Evolutionary conservation across 2,329 filamentous ascomycete species (phyloP).

Genomic region (Cylindrodendrum hubeiense): DNA sequence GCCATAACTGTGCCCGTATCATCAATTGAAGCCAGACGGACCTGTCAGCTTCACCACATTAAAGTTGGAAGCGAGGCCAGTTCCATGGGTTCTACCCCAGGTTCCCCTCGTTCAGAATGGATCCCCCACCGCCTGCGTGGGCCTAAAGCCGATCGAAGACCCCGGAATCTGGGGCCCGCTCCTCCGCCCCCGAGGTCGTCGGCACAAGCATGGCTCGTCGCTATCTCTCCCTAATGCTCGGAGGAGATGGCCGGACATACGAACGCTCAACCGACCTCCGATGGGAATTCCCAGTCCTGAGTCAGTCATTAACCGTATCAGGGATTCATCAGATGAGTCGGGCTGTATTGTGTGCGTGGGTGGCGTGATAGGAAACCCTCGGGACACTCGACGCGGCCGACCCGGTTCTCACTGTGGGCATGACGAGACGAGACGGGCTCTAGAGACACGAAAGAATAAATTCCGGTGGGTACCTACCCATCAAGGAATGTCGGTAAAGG

Average conservation of each 20-base stretch:
- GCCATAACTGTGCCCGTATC: neutral
- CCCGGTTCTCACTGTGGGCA: no score
- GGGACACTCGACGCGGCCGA: no score
- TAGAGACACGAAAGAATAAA: no score
- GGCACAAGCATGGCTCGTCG: slow-evolving; percentile 20
- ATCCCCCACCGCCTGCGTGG: slow-evolving; percentile 9
- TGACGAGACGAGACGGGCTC: no score
- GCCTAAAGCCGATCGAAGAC: slow-evolving; percentile 20
- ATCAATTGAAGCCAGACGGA: neutral
- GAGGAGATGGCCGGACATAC: slow-evolving; percentile 37
- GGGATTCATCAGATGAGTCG: neutral
- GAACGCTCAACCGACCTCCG: slow-evolving; percentile 34
- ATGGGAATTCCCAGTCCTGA: neutral
- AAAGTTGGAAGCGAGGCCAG: slow-evolving; percentile 1
- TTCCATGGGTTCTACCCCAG: slow-evolving; percentile 38
- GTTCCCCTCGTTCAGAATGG: slow-evolving; percentile 26
- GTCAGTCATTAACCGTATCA: neutral
- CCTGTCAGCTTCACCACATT: neutral
- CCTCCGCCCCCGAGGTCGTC: slow-evolving; percentile 15
- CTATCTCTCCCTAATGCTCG: slow-evolving; percentile 18
- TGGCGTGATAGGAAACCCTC: no score
- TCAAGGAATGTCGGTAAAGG: no score
- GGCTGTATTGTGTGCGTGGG: no score
- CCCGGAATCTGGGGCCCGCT: slow-evolving; percentile 38
- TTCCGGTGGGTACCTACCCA: no score